phyloP scores from a whole-genome alignment of 768 basidiomycete species.

The Termitomyces sp. region DNA sequence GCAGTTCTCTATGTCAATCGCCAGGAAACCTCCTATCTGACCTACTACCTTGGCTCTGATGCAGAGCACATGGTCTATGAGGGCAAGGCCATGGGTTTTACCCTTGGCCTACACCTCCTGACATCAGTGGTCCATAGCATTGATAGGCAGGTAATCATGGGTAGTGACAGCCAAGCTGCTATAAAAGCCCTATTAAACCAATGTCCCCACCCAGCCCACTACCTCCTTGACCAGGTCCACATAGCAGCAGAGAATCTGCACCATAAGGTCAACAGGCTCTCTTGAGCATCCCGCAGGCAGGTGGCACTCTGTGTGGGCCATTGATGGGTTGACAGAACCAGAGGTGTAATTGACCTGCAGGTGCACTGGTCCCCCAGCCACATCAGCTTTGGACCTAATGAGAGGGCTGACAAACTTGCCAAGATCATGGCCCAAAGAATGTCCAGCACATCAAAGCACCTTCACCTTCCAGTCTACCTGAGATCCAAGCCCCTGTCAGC shows the following conservation, averaged over 20 bases:
- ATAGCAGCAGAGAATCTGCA: neutral
- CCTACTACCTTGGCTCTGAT: constrained; percentile 3
- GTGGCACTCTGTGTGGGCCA: neutral
- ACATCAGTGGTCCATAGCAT: too few species aligned
- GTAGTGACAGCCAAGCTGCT: neutral
- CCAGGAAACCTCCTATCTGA: too few species aligned
- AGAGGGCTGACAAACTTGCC: too few species aligned
- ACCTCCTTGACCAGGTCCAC: neutral
- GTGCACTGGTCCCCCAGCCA: neutral
- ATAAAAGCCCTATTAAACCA: neutral
- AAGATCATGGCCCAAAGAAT: too few species aligned
- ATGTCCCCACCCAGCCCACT: too few species aligned
- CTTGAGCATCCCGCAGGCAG: neutral
- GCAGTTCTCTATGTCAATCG: too few species aligned
- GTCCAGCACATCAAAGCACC: too few species aligned
- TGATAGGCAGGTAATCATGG: too few species aligned
- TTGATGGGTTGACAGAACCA: neutral
- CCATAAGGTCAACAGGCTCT: neutral
- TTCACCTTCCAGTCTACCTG: too few species aligned
- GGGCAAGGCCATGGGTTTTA: neutral
- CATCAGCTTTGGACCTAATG: neutral
- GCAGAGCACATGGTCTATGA: constrained; percentile 17
- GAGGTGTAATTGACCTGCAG: neutral
- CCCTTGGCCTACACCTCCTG: neutral
- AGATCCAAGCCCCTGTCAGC: too few species aligned